A percentile compares a stretch with the other conserved stretches of the same genome.
Conservation (phyloP, 2,329 filamentous ascomycete species). For the Myriosclerotinia duriaeana region DNA sequence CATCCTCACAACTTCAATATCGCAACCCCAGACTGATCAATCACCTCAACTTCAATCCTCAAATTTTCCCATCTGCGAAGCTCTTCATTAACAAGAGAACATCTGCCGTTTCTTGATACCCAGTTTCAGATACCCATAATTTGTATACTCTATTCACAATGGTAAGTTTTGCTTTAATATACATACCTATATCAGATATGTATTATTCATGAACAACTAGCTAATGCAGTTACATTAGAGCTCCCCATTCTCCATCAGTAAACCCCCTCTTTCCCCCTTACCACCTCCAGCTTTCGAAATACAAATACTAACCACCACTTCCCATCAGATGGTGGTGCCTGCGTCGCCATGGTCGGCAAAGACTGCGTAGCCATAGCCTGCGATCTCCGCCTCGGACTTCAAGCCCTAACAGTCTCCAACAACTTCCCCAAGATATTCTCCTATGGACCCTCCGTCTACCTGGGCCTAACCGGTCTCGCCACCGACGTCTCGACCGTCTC, state of each 20-base stretch:
- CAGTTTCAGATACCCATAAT: slow-evolving; percentile 11
- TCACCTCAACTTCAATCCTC: slow-evolving; percentile 24
- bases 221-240: slow-evolving; percentile 56
- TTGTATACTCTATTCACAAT: slow-evolving; percentile 31
- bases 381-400: slow-evolving; percentile 94
- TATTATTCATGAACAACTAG: slow-evolving; percentile 26
- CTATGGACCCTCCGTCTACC: slow-evolving; percentile 84
- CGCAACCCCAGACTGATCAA: slow-evolving; percentile 21
- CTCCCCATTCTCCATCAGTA: slow-evolving; percentile 95
- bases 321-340: slow-evolving; percentile 75
- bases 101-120: neutral
- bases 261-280: slow-evolving; percentile 23
- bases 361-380: slow-evolving; percentile 99
- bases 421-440: slow-evolving; percentile 99
- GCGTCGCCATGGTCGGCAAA: slow-evolving; percentile 98
- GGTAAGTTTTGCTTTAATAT: slow-evolving; percentile 30
- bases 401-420: slow-evolving; percentile 96
- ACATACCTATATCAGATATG: neutral
- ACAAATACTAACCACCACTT: slow-evolving; percentile 18
- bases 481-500: slow-evolving; percentile 93
- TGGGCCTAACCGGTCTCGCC: slow-evolving; percentile 92
- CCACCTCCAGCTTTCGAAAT: slow-evolving; percentile 23
- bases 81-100: neutral
- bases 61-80: neutral
- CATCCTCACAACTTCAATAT: slow-evolving; percentile 25